These are phyloP conservation scores for Malassezia brasiliensis DNA, from an alignment of 1,284 basidiomycete genomes.

Conservation along the genomic window DNA sequence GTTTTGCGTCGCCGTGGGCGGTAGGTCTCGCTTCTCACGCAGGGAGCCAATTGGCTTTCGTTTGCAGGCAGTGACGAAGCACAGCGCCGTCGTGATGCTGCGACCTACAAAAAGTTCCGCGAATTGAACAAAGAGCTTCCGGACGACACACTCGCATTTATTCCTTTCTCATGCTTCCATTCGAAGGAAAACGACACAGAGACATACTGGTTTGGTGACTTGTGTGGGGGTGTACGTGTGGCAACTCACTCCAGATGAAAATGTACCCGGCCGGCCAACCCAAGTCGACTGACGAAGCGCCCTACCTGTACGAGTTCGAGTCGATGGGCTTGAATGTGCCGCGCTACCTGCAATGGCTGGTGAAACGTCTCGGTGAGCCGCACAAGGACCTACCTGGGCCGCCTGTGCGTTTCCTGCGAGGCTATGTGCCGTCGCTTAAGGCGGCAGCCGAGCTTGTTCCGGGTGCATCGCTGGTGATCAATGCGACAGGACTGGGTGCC, in stretches of 20 bases:
- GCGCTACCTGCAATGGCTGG: conserved; percentile 29
- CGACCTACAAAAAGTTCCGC: conserved; percentile 26
- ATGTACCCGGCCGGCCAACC: neutral
- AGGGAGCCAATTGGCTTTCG: conserved; percentile 61
- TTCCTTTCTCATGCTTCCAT: conserved; percentile 27
- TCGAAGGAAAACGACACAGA: conserved; percentile 17
- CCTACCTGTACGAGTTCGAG: conserved; percentile 23
- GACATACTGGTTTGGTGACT: conserved; percentile 25
- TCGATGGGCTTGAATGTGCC: conserved; percentile 32
- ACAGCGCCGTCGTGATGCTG: conserved; percentile 19
- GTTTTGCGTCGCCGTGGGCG: conserved; percentile 64
- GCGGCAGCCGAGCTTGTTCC: conserved; percentile 17
- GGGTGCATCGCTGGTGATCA: conserved; percentile 47
- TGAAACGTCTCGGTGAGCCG: conserved; percentile 18
- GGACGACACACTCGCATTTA: conserved; percentile 23
- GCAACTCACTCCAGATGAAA: neutral
- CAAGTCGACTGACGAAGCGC: conserved; percentile 3
- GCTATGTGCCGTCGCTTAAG: conserved; percentile 16
- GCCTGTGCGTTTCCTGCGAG: conserved; percentile 21
- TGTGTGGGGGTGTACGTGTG: conserved; percentile 16
- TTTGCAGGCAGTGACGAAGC: conserved; percentile 50
- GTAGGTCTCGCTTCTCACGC: neutral
- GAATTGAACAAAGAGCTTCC: conserved; percentile 22
- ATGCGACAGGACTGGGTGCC: conserved; percentile 51
- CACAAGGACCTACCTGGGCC: conserved; percentile 17